Evolutionary conservation across 2,329 filamentous ascomycete species (phyloP), one percentile per base, ranked within the genome.

Genomic region (Sordariomycetes sp.): DNA sequence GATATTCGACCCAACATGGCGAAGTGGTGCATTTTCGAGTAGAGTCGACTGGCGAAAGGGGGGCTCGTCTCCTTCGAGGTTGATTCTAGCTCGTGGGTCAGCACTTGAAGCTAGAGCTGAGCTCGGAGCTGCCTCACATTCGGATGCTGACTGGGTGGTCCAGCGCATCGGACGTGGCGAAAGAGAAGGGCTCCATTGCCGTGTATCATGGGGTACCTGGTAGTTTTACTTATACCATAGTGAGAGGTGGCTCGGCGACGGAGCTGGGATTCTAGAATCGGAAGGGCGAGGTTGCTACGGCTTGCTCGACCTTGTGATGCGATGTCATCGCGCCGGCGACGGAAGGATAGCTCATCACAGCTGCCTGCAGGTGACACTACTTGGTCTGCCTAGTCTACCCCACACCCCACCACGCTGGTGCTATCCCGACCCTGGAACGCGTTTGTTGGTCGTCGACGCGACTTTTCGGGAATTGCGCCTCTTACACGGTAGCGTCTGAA

Each of bases 151-250:
- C 77, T 22, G 87, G 83, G 62, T 91, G 81, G 64, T 90, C 80
- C 64, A 97, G 78, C 70, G 89, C 84, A 62, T 90, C 87, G 59
- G 94, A 96, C 66, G 85, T 89, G 63, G 90, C 91, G 75, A 97
- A 97, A 34, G 91, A 95, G 72, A 96, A 96, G 56, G 91, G 87
- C 73, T 99, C 94, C 90, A 96, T 96, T 45, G 54, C 45, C 45
- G 20, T 22, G 45, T 20, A 22, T 6, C 10, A 50, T 24, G n/a
- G 36, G 22, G 22, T 50, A 3, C 6, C n/a, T 22, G 45, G 10
- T 22, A 50, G 8, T 50, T 2, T 13, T 20, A 22, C 24, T 10
- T 50, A 50, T 50, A 22, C 13, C 45, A 50, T 50, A 8, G 24
- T 22, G 22, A 12, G 45, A 20, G 20, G 2, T 1, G 22, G 45